Percentiles rank a stretch among this genome's conserved stretches.
Evolutionary conservation across 257 asterid genomes (phyloP).

Genomic region (Scutellaria baicalensis): DNA sequence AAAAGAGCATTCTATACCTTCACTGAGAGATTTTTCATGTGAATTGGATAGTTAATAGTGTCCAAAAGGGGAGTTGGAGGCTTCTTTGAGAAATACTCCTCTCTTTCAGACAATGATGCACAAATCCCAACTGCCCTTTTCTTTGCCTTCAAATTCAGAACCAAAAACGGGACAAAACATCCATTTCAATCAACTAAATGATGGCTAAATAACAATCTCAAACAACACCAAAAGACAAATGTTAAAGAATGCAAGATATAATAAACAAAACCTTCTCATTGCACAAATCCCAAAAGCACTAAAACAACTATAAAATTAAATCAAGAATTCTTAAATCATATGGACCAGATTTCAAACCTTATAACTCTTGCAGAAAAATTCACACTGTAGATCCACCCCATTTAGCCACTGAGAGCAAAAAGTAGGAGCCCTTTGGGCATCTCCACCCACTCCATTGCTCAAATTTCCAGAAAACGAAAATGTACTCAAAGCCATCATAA

Average conservation of each 20-base stretch:
- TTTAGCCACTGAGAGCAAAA: conserved; percentile 32
- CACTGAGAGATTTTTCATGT: conserved; percentile 65
- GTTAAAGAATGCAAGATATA: not conserved
- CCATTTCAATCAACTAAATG: conserved; percentile 17
- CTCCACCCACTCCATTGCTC: conserved; percentile 32
- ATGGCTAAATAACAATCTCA: not conserved
- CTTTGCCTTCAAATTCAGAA: conserved; percentile 34
- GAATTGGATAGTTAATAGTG: conserved; percentile 70
- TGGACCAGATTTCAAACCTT: conserved; percentile 35
- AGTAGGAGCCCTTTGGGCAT: conserved; percentile 22
- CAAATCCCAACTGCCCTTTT: conserved; percentile 36
- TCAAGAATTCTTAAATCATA: not conserved
- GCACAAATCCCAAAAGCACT: not conserved
- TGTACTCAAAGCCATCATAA: conserved; percentile 53
- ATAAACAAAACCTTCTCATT: not conserved
- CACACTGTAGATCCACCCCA: conserved; percentile 46
- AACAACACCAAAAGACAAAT: not conserved
- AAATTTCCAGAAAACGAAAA: conserved; percentile 42
- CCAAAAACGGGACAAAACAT: conserved; percentile 5
- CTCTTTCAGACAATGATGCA: conserved; percentile 56
- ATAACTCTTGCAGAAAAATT: conserved; percentile 19
- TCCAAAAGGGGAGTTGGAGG: conserved; percentile 86
- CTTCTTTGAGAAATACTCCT: conserved; percentile 61
- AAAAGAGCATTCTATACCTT: conserved; percentile 30
- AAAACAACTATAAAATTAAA: not conserved